Percentiles rank a stretch among this genome's conserved stretches.
These are phyloP conservation scores for Silene latifolia DNA, from an alignment of 148 eudicot genomes.

Conservation along the genomic window DNA sequence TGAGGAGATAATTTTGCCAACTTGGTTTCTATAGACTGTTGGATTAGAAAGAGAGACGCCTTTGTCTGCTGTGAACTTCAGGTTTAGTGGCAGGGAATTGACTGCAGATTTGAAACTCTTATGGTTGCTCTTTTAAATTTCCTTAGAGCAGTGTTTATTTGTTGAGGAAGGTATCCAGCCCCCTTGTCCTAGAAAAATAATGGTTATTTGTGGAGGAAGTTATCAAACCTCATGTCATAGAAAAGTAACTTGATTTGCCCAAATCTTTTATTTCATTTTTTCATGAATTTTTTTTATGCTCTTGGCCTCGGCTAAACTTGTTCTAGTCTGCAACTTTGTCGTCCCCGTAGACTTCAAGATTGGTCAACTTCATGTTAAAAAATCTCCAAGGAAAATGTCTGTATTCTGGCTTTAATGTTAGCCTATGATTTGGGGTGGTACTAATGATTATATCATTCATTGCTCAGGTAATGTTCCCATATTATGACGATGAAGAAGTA, in stretches of 20 bases:
- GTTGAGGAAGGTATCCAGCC: too few relatives aligned
- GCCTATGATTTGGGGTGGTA: background rate
- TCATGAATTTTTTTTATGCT: too few relatives aligned
- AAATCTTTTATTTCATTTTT: background rate
- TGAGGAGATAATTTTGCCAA: too few relatives aligned
- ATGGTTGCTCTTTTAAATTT: too few relatives aligned
- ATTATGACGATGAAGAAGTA: constrained; percentile 30
- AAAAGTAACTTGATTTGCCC: background rate
- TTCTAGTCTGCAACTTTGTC: background rate
- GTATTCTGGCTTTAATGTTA: background rate
- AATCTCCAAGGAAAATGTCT: background rate
- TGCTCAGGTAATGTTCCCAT: constrained; percentile 28
- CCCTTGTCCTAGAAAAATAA: too few relatives aligned
- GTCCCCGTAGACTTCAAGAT: background rate
- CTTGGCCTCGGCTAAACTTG: background rate
- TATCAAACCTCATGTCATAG: background rate
- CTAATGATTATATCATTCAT: background rate
- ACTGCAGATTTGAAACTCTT: too few relatives aligned
- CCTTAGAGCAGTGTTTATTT: too few relatives aligned
- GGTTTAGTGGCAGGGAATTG: too few relatives aligned
- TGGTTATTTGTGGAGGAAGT: too few relatives aligned
- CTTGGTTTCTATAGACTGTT: too few relatives aligned
- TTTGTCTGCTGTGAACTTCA: too few relatives aligned
- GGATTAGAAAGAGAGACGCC: too few relatives aligned
- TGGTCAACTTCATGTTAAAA: background rate